Evolutionary conservation across 2,329 filamentous ascomycete species (phyloP).

Genomic region (Colletotrichum tropicale): DNA sequence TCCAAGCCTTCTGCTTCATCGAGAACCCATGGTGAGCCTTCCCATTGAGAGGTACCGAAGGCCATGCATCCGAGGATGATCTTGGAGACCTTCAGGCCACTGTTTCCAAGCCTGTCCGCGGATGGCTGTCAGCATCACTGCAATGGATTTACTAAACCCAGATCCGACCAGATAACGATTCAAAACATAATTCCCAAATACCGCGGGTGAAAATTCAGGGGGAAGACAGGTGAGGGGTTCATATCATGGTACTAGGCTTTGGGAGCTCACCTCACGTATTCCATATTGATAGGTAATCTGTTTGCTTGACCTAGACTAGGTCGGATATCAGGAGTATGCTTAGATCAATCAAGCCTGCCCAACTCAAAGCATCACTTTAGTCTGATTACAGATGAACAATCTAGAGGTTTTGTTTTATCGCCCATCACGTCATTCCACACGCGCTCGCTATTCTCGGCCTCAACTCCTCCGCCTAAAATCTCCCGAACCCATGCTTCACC

Average conservation of each 20-base stretch:
- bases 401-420: background rate
- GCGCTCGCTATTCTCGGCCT: background rate
- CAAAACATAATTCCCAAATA: too few relatives aligned
- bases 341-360: background rate
- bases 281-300: background rate
- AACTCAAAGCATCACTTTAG: background rate
- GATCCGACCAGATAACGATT: background rate
- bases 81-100: constrained; percentile 45
- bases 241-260: background rate
- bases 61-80: constrained; percentile 41
- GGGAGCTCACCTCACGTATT: constrained; percentile 24
- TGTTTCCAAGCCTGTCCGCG: constrained; percentile 35
- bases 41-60: constrained; percentile 36
- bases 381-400: background rate
- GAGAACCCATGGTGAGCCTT: constrained; percentile 37
- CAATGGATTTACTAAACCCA: background rate
- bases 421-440: background rate
- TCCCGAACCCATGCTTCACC: background rate
- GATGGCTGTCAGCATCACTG: background rate
- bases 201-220: background rate
- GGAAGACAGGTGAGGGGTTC: background rate
- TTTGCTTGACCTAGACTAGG: background rate
- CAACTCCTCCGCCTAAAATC: background rate
- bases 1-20: constrained; percentile 38
- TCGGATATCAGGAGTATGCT: background rate